Evolutionary conservation across 2,329 filamentous ascomycete genomes (phyloP).

Genomic region (Colletotrichum caudatum): DNA sequence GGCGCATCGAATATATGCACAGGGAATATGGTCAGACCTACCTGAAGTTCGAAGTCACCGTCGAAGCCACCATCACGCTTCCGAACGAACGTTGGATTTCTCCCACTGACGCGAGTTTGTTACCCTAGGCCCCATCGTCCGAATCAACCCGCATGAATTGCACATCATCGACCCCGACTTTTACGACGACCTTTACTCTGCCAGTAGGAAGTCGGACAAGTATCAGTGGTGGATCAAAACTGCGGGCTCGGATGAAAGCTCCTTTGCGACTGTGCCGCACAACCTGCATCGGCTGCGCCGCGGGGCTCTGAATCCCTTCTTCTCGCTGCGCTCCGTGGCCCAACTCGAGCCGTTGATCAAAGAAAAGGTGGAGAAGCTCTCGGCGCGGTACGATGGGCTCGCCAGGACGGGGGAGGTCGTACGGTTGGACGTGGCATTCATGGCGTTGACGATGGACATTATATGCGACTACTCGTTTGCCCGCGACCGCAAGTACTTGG

Average conservation of each 20-base stretch:
- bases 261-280: slow-evolving; percentile 52
- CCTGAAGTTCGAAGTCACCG: not conserved
- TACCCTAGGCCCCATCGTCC: slow-evolving; percentile 47
- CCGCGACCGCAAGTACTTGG: slow-evolving; percentile 48
- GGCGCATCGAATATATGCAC: slow-evolving; percentile 51
- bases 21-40: slow-evolving; percentile 47
- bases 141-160: slow-evolving; percentile 49
- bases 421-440: slow-evolving; percentile 43
- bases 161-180: slow-evolving; percentile 48
- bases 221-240: slow-evolving; percentile 40
- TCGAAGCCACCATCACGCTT: not conserved
- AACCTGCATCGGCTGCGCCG: slow-evolving; percentile 57
- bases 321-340: slow-evolving; percentile 54
- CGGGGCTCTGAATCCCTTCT: slow-evolving; percentile 56
- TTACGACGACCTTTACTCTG: slow-evolving; percentile 47
- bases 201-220: slow-evolving; percentile 41
- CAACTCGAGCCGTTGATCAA: slow-evolving; percentile 53
- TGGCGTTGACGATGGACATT: slow-evolving; percentile 51
- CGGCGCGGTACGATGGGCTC: slow-evolving; percentile 46
- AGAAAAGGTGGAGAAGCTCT: slow-evolving; percentile 48
- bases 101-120: not conserved
- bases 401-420: slow-evolving; percentile 42
- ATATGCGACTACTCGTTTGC: slow-evolving; percentile 53
- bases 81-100: fast-evolving
- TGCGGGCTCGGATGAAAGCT: slow-evolving; percentile 42